phyloP scores from a whole-genome alignment of 1,139 yeast species.

The Yamadazyma aaseri region DNA sequence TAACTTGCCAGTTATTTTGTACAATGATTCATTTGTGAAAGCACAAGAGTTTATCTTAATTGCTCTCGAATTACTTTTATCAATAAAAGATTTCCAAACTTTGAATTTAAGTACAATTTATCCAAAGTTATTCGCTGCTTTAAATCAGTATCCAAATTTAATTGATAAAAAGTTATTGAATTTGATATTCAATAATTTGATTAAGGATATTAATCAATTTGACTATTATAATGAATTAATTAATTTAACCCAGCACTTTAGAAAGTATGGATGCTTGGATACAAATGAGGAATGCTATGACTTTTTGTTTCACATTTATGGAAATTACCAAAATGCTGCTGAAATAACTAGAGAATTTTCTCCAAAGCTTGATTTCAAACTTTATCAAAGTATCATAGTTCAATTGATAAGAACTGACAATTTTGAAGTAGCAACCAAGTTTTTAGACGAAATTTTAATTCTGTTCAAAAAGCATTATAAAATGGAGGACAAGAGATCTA shows the following conservation, averaged over 20 bases:
- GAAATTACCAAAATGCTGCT: constrained; percentile 18
- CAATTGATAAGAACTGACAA: constrained; percentile 52
- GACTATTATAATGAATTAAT: constrained; percentile 20
- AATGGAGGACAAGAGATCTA: constrained; percentile 20
- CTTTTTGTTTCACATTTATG: constrained; percentile 28
- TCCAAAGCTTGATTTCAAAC: constrained; percentile 35
- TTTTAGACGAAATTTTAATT: constrained; percentile 47
- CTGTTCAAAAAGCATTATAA: constrained; percentile 26
- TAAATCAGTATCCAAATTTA: constrained; percentile 29
- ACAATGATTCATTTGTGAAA: constrained; percentile 33
- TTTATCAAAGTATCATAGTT: constrained; percentile 52
- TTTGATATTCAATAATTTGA: constrained; percentile 16
- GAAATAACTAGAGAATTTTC: not conserved
- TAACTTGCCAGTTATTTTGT: constrained; percentile 16
- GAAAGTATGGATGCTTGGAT: constrained; percentile 17
- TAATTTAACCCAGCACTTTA: constrained; percentile 24
- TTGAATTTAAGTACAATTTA: constrained; percentile 26
- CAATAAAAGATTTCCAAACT: constrained; percentile 35
- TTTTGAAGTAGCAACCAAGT: constrained; percentile 48
- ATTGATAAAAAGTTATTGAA: constrained; percentile 22
- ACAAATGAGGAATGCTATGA: constrained; percentile 22
- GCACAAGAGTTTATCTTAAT: constrained; percentile 65
- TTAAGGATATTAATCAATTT: constrained; percentile 9
- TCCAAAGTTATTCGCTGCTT: constrained; percentile 26
- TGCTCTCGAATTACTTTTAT: constrained; percentile 56